Evolutionary conservation across 2,329 filamentous ascomycete species (phyloP).

Genomic region (Metarhizium rileyi): DNA sequence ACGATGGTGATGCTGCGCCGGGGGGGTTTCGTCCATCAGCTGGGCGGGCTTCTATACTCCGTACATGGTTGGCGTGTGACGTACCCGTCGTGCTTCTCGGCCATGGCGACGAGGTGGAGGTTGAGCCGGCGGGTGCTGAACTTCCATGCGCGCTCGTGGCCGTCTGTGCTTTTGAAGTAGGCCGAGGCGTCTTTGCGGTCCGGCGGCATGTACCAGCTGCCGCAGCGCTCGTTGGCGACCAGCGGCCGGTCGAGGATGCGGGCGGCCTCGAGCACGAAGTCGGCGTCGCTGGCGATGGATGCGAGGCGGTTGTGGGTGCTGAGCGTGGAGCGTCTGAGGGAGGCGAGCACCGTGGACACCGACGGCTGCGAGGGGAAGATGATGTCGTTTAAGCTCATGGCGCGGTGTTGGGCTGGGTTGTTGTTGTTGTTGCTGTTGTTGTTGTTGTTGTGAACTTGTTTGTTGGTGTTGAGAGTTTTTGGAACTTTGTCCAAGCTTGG

Average conservation of each 20-base stretch:
- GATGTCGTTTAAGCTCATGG: constrained; percentile 29
- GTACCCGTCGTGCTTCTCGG: constrained; percentile 58
- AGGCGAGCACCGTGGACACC: constrained; percentile 59
- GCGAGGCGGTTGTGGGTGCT: constrained; percentile 71
- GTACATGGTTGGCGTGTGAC: constrained; percentile 12
- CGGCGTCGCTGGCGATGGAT: constrained; percentile 68
- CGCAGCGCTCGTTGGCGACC: constrained; percentile 88
- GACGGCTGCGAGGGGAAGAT: constrained; percentile 48
- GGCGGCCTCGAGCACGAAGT: constrained; percentile 59
- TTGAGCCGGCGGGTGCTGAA: constrained; percentile 83
- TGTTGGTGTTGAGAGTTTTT: constrained; percentile 4
- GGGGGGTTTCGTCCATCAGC: not conserved
- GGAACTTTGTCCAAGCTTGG: too few species aligned
- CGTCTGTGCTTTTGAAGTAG: constrained; percentile 98
- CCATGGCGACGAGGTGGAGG: constrained; percentile 63
- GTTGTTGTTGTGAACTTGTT: not conserved
- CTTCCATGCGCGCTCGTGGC: constrained; percentile 81
- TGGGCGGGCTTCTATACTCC: not conserved
- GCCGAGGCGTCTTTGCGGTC: constrained; percentile 58
- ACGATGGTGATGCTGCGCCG: constrained; percentile 62
- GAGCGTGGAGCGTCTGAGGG: constrained; percentile 66
- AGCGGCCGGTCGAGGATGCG: constrained; percentile 54
- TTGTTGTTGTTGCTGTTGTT: not conserved
- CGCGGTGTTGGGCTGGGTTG: not conserved
- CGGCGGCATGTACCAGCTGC: constrained; percentile 83